phyloP scores from a whole-genome alignment of 2,329 filamentous ascomycete genomes.

The Aspergillus awamori region DNA sequence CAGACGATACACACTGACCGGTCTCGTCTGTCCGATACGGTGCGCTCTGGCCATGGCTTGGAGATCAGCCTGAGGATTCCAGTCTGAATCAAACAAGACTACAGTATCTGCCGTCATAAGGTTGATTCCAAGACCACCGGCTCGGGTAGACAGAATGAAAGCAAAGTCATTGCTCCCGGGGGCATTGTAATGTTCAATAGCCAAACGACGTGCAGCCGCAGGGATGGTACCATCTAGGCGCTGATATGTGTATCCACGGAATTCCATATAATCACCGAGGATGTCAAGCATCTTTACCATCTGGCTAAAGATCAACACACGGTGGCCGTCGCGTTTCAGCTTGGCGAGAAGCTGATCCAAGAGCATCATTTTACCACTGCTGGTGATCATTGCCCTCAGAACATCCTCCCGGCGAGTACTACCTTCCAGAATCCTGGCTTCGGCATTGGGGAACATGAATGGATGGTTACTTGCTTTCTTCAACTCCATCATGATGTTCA shows the following conservation, averaged over 20 bases:
- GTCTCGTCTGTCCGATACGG: slow-evolving; percentile 93
- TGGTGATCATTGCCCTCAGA: slow-evolving; percentile 89
- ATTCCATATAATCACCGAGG: slow-evolving; percentile 86
- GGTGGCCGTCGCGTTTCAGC: slow-evolving; percentile 88
- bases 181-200: slow-evolving; percentile 99
- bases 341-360: slow-evolving; percentile 94
- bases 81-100: slow-evolving; percentile 91
- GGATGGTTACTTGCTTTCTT: slow-evolving; percentile 99
- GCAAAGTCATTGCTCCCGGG: slow-evolving; percentile 94
- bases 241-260: slow-evolving; percentile 94
- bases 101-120: slow-evolving; percentile 98
- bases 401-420: slow-evolving; percentile 84
- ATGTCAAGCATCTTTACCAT: slow-evolving; percentile 99
- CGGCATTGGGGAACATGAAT: slow-evolving; percentile 94
- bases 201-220: slow-evolving; percentile 81
- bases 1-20: slow-evolving; percentile 93
- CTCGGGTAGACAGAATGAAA: slow-evolving; percentile 91
- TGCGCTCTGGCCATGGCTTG: slow-evolving; percentile 99
- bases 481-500: slow-evolving; percentile 99
- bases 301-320: slow-evolving; percentile 97
- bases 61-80: slow-evolving; percentile 97
- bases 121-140: slow-evolving; percentile 97
- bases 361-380: slow-evolving; percentile 99
- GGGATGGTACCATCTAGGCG: slow-evolving; percentile 93
- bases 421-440: slow-evolving; percentile 82